Conservation (phyloP, 2,329 filamentous ascomycete genomes). For the Coniochaeta prunicola region DNA sequence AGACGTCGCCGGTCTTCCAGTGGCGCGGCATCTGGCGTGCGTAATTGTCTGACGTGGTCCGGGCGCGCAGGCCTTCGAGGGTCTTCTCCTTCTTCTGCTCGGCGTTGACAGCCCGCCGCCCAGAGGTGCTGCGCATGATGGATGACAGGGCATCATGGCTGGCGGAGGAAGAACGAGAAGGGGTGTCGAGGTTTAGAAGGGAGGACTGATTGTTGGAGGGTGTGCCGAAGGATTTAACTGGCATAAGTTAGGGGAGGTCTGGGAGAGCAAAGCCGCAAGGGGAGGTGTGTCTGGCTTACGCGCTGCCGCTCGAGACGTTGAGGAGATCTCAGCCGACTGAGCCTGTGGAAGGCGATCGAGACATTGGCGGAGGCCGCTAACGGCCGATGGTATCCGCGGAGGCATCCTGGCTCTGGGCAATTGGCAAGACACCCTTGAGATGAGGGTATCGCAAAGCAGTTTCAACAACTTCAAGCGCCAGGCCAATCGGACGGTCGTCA, state of each 20-base stretch:
- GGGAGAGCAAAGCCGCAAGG: conserved; percentile 6
- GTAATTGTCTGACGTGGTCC: conserved; percentile 42
- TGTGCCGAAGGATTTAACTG: conserved; percentile 3
- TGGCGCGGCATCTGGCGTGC: conserved; percentile 59
- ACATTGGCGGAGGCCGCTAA: neutral
- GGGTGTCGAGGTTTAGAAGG: conserved; percentile 1
- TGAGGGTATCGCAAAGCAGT: neutral
- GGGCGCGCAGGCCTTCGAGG: conserved; percentile 29
- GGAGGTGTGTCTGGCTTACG: neutral
- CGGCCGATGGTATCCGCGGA: neutral
- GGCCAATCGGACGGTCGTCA: neutral
- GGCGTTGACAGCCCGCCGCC: conserved; percentile 6
- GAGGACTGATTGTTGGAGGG: neutral
- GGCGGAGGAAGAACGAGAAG: neutral
- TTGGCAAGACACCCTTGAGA: neutral
- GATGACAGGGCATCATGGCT: neutral
- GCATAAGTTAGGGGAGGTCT: neutral
- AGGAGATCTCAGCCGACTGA: neutral
- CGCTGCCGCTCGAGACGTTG: neutral
- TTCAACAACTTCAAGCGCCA: neutral
- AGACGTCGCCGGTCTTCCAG: conserved; percentile 77
- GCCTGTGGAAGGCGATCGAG: neutral
- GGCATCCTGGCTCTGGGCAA: neutral
- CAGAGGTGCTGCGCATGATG: neutral
- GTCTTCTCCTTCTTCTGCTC: conserved; percentile 20